These are phyloP conservation scores for Arbutus unedo DNA, from an alignment of 148 eudicot genomes.

Conservation along the genomic window DNA sequence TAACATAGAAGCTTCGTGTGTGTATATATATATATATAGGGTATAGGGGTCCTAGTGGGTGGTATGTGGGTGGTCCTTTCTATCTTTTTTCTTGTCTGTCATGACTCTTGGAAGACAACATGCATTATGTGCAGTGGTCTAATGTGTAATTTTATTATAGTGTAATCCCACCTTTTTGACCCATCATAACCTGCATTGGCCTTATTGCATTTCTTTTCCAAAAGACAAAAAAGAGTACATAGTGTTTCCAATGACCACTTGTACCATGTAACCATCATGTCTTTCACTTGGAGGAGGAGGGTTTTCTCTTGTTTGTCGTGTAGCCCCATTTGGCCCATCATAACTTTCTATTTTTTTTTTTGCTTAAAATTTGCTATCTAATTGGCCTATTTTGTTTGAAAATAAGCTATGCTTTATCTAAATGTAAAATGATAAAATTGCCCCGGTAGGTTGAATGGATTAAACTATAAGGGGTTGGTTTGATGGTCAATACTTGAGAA, in stretches of 20 bases:
- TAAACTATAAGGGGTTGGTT: too few species aligned
- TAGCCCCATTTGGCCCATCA: too few species aligned
- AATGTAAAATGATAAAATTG: too few species aligned
- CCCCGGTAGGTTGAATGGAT: too few species aligned
- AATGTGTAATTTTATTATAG: not conserved
- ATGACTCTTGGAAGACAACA: not conserved
- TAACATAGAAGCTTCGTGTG: not conserved
- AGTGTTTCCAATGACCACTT: conserved; percentile 4
- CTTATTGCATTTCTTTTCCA: not conserved
- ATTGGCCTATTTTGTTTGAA: too few species aligned
- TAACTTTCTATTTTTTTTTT: too few species aligned
- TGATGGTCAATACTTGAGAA: too few species aligned
- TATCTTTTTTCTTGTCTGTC: not conserved
- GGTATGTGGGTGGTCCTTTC: not conserved
- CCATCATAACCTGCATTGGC: conserved; percentile 2
- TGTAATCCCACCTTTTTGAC: conserved; percentile 7
- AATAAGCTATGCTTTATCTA: too few species aligned
- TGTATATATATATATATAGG: not conserved
- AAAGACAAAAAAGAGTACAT: not conserved
- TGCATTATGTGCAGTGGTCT: not conserved
- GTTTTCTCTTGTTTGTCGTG: not conserved
- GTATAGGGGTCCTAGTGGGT: conserved; percentile 6
- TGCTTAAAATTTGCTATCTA: too few species aligned
- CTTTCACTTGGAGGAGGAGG: not conserved
- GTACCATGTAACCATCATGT: not conserved